Percentiles rank a stretch among this genome's conserved stretches.
These are phyloP conservation scores for Microbotryomycetes sp. DNA, from an alignment of 1,284 basidiomycete genomes.

Conservation along the genomic window DNA sequence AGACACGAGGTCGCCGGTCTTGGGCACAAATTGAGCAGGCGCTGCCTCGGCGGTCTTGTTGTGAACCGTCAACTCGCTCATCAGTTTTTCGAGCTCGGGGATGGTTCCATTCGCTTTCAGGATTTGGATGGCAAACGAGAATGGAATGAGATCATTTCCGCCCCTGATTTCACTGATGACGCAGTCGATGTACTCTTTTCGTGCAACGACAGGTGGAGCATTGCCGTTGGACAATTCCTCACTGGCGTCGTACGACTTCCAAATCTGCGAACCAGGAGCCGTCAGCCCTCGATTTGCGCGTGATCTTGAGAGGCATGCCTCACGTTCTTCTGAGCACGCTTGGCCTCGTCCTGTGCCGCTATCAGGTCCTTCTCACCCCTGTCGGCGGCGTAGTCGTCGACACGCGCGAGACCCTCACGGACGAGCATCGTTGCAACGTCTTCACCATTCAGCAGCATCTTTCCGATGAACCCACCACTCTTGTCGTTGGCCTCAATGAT, in stretches of 20 bases:
- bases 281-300: too few species aligned
- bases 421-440: constrained; percentile 78
- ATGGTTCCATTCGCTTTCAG: constrained; percentile 71
- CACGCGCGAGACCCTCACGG: constrained; percentile 68
- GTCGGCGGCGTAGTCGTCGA: constrained; percentile 84
- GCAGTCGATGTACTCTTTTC: constrained; percentile 77
- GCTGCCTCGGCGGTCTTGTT: constrained; percentile 60
- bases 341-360: constrained; percentile 61
- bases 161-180: constrained; percentile 80
- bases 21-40: constrained; percentile 64
- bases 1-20: constrained; percentile 39
- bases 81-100: constrained; percentile 80
- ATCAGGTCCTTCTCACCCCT: constrained; percentile 71
- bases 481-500: constrained; percentile 86
- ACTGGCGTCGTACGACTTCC: constrained; percentile 62
- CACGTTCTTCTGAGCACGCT: constrained; percentile 63
- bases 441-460: constrained; percentile 52
- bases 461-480: constrained; percentile 90
- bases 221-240: constrained; percentile 37
- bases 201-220: constrained; percentile 40
- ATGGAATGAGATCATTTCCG: constrained; percentile 56
- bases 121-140: constrained; percentile 86
- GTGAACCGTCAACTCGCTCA: constrained; percentile 83
- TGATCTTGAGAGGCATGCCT: constrained; percentile 41
- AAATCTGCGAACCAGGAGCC: constrained; percentile 54